Base-by-base conservation (phyloP, 345 rosid genomes). In the Acer saccharum region DNA sequence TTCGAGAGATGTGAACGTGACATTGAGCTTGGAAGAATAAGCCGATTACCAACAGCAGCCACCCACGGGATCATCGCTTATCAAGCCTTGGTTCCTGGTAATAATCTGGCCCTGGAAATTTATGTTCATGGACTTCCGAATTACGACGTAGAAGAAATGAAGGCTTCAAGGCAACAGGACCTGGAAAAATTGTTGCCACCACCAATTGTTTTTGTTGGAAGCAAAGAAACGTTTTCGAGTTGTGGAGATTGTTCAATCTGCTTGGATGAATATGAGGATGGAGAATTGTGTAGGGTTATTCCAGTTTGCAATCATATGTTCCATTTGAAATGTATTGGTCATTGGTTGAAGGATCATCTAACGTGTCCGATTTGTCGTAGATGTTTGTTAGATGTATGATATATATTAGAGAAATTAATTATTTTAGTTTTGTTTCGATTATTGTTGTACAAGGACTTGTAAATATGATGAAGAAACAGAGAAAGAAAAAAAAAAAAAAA, bases 301-400 rank as follows among this genome's bases (percentile, higher is more conserved):
- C 77, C 71, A 16, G 43, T 27, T 0, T 82, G 81, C n/a, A 50
- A 78, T 1, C 81, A 75, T 58, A 62, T 82, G 20, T 82, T 82
- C 35, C 84, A 81, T 70, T 65, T n/a, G n/a, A 10, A 13, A 12
- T 81, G 84, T 32, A 78, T 81, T 2, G 81, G 70, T 57, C 50
- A 3, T 10, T 81, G 81, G 84, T 57, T 81, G 73, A 69, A 21
- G 41, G 58, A 74, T 48, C 72, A 81, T 35, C n/a, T 64, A 5
- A 77, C 81, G 32, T 81, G 84, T 21, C 81, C 79, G 0, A 4
- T 74, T 27, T 77, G 83, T 75, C 77, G 79, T 7, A 61, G n/a
- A 73, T 11, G n/a, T 64, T 23, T 64, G n/a, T 23, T 23, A 64
- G 39, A 64, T 12, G 16, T 4, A 23, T 64, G 27, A 46, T 46